Percentiles rank a stretch among this genome's conserved stretches.
Conservation (phyloP, 768 basidiomycete species). For the Leccinum incarnatum region DNA sequence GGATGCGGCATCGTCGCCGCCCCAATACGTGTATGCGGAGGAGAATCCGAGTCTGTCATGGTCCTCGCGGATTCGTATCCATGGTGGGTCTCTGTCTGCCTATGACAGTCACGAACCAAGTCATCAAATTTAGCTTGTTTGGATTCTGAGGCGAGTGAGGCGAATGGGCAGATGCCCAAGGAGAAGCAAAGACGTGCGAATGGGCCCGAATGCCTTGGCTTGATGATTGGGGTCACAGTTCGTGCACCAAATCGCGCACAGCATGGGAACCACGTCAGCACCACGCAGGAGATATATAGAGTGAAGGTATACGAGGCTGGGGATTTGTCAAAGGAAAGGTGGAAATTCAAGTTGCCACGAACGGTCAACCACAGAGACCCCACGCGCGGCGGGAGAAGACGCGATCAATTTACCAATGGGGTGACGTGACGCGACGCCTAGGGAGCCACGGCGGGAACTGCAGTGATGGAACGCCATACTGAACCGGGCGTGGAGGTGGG, state of each 20-base stretch:
- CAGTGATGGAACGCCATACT: no score
- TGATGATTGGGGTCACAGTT: conserved; percentile 5
- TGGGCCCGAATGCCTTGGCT: conserved; percentile 3
- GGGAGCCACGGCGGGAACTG: conserved; percentile 18
- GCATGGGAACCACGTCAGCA: conserved; percentile 6
- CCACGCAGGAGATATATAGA: neutral
- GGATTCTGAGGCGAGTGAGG: neutral
- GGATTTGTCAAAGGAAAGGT: neutral
- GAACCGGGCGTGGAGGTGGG: conserved; percentile 7
- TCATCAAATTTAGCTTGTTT: no score
- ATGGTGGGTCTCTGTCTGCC: conserved; percentile 16
- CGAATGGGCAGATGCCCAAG: conserved; percentile 1
- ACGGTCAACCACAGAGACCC: neutral
- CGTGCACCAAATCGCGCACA: neutral
- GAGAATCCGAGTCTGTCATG: conserved; percentile 28
- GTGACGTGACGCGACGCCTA: conserved; percentile 4
- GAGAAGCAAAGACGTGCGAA: conserved; percentile 5
- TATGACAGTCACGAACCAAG: no score
- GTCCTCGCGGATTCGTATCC: conserved; percentile 30
- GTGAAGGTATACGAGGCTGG: neutral
- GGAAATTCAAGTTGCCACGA: neutral
- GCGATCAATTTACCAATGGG: conserved; percentile 17
- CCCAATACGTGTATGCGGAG: conserved; percentile 27
- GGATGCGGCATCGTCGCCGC: neutral
- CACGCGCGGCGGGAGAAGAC: neutral